Base-by-base conservation (phyloP, 2,329 filamentous ascomycete species). In the Trichoderma semiorbis region DNA sequence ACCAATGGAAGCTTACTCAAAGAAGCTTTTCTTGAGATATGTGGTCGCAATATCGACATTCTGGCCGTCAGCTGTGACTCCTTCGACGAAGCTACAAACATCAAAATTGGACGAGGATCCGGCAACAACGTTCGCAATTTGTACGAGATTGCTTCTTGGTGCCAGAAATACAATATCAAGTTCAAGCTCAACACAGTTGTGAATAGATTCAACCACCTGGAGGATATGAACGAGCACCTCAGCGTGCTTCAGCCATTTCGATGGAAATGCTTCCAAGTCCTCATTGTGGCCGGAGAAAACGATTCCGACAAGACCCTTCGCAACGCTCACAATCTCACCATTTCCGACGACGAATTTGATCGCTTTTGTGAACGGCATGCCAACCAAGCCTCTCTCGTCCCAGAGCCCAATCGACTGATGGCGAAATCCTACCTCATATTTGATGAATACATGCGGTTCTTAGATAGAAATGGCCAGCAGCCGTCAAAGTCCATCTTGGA, bases 181-280 rank as follows among this genome's bases (percentile, higher is more conserved):
- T 66, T 66, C 30, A 66, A 55, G 47, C 47, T 66, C 21, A 66
- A 66, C 30, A 57, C 64, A 1, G 47, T 66, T 21, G 63, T 66
- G 16, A 66, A 66, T 21, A 55, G 26, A 2, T 28, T 28, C 47
- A 53, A 55, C 10, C 43, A 66, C 4, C 5, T 66, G 21, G 63
- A 55, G 7, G 32, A 66, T 4, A 66, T 66, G 30, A 66, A 55
- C 7, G 8, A 36, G 5, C 47, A 66, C 10, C 16, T 66, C n/a
- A 24, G 14, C 6, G 30, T 14, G 0, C 63, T 66, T 10, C 43
- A 55, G 63, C 63, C 63, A 28, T 66, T 66, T 5, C 43, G 63
- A 34, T 66, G 63, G 47, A 66, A 66, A 11, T 66, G 47, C 47
- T 66, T 66, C 16, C 63, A 66, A 28, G 63, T 66, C 14, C 24